Evolutionary conservation across 306 rosid genomes (phyloP), one percentile per base, ranked within the genome.

Genomic region (Begonia loranthoides): DNA sequence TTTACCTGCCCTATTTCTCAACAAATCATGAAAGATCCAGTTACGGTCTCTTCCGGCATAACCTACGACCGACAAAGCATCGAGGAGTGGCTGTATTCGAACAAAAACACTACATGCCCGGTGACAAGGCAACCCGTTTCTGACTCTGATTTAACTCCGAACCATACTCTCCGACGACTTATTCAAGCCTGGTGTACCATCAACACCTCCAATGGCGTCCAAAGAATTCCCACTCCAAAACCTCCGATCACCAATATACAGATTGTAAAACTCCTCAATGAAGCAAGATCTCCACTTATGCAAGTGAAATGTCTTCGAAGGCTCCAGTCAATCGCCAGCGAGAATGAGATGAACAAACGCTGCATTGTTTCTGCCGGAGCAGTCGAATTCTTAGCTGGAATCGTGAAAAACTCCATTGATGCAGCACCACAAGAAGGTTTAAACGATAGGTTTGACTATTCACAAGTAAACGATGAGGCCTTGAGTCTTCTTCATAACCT

Each of bases 141-240:
- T 43, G 47, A 43, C 47, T 43, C 47, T 12, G 47, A 43, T n/a
- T 43, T 43, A 43, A 43, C 47, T n/a, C 47, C 47, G 13, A 43
- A 43, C 47, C 47, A 10, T n/a, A 43, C 47, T n/a, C 15, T 43
- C n/a, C 47, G 47, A 3, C 47, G 47, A 11, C 47, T 43, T n/a
- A 43, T 43, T n/a, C 47, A 43, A 43, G 13, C 15, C 10, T 43
- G 47, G 47, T 43, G 47, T n/a, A 10, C 14, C 15, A 4, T 10
- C 13, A 43, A 43, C 15, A 3, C 47, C 13, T 43, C 47, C 5
- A 10, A 11, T 43, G 47, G 47, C 4, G 47, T 43, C 15, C 5
- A 43, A 10, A 11, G 47, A 43, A 43, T 43, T n/a, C 57, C 57
- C 45, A 53, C 57, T n/a, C 17, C 16, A 13, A 33, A 36, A 15